These are phyloP conservation scores for Closterium sp. DNA, from an alignment of 139 green algal species.

Conservation along the genomic window DNA sequence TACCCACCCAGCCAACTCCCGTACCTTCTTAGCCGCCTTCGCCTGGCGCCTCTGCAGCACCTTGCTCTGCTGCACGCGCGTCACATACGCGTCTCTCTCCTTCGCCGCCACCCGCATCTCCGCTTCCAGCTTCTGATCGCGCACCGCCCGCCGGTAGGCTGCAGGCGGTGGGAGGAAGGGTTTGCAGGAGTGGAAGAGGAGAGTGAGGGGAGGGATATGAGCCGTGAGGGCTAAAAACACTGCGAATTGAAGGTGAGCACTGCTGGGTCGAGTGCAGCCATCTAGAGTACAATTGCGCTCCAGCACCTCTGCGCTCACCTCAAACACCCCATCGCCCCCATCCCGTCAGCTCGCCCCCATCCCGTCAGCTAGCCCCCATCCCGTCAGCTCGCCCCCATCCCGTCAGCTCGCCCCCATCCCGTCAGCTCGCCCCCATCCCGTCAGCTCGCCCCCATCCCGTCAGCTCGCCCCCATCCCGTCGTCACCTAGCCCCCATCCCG, in stretches of 20 bases:
- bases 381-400: too few species aligned
- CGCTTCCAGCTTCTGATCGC: constrained; percentile 81
- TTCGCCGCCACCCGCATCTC: constrained; percentile 84
- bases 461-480: too few species aligned
- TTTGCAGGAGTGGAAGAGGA: not conserved
- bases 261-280: too few species aligned
- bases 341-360: too few species aligned
- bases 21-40: not conserved
- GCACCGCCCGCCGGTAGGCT: constrained; percentile 63
- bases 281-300: not conserved
- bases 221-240: too few species aligned
- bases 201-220: not conserved
- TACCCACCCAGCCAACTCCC: too few species aligned
- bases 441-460: not conserved
- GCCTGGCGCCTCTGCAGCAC: not conserved
- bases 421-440: too few species aligned
- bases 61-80: constrained; percentile 55
- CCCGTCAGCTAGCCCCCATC: too few species aligned
- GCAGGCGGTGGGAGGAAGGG: not conserved
- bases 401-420: too few species aligned
- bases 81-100: constrained; percentile 93
- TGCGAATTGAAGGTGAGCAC: too few species aligned
- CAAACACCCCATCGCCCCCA: too few species aligned
- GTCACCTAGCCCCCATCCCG: not conserved
- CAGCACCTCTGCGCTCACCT: not conserved